Base-by-base conservation (phyloP, 352 stramenopile genomes). In the Pythium sukuiense region DNA sequence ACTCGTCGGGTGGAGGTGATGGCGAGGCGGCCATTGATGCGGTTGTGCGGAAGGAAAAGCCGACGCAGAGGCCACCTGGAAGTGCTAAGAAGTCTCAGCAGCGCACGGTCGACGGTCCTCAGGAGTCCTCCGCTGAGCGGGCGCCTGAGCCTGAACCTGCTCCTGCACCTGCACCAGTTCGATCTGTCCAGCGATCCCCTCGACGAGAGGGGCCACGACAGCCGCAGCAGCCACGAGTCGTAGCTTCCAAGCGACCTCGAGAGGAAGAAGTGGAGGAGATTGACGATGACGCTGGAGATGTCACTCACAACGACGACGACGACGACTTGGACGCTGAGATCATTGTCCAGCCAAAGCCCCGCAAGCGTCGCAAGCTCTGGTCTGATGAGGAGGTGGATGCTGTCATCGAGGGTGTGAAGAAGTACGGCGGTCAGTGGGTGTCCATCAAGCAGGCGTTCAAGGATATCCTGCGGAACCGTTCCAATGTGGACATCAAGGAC, bases 401-500 rank as follows among this genome's bases (percentile, higher is more conserved):
- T 46, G 61, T 94, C 13, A 48, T 81, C 26, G 72, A 83, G n/a
- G 85, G 85, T 32, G 79, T 89, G 64, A 69, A 73, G 37, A 63
- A 83, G 27, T 94, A 82, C 45, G 54, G 73, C 18, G 58, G 67
- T 13, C 61, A 84, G 37, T 94, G 85, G 85, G 50, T 83, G 56
- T 70, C 80, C 26, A 94, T 92, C 74, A 90, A 91, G 61, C 63
- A 65, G 27, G 87, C 81, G 64, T 83, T 77, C 58, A 59, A 67
- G 0, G 63, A 80, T 14, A 68, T 78, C 30, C 73, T 94, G 29
- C 62, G 67, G 3, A 59, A 76, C 58, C 80, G 83, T 26, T 84
- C 74, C 30, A 92, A 92, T 52, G 80, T 94, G 24, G 81, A 94
- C 56, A 55, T 94, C 43, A 94, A 94, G 72, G 85, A 94, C 72